Conservation (phyloP, 108 stramenopile genomes). For the Stephanodiscus minutulus region DNA sequence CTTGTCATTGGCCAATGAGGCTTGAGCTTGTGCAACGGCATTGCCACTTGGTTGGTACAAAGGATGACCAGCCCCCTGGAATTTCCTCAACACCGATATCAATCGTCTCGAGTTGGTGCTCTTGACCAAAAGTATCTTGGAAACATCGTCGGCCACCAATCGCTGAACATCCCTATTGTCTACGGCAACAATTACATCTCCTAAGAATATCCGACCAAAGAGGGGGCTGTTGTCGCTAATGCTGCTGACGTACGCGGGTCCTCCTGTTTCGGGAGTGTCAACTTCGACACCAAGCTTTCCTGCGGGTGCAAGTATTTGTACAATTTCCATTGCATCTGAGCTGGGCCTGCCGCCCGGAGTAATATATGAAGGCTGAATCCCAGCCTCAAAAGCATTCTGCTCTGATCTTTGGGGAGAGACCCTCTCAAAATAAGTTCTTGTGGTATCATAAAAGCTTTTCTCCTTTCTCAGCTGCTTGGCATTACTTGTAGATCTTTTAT, state of each 20-base stretch:
- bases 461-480: not conserved
- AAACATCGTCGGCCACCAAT: constrained; percentile 15
- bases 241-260: constrained; percentile 52
- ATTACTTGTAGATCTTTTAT: not conserved
- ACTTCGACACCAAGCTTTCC: constrained; percentile 32
- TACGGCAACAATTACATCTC: constrained; percentile 75
- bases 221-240: constrained; percentile 56
- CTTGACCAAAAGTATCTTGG: constrained; percentile 13
- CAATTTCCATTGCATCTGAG: not conserved
- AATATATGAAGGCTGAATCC: not conserved
- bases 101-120: constrained; percentile 15
- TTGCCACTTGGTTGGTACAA: not conserved
- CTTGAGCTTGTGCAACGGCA: not conserved
- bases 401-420: constrained; percentile 15
- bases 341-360: not conserved
- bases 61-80: not conserved
- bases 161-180: constrained; percentile 58
- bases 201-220: constrained; percentile 50
- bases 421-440: constrained; percentile 12
- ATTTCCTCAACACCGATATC: constrained; percentile 9
- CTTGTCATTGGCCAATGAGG: constrained; percentile 9
- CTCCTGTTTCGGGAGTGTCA: constrained; percentile 7
- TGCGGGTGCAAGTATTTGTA: constrained; percentile 19
- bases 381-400: constrained; percentile 3
- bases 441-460: constrained; percentile 21